These are phyloP conservation scores for Argentina anserina DNA, from an alignment of 306 rosid genomes.

Conservation along the genomic window DNA sequence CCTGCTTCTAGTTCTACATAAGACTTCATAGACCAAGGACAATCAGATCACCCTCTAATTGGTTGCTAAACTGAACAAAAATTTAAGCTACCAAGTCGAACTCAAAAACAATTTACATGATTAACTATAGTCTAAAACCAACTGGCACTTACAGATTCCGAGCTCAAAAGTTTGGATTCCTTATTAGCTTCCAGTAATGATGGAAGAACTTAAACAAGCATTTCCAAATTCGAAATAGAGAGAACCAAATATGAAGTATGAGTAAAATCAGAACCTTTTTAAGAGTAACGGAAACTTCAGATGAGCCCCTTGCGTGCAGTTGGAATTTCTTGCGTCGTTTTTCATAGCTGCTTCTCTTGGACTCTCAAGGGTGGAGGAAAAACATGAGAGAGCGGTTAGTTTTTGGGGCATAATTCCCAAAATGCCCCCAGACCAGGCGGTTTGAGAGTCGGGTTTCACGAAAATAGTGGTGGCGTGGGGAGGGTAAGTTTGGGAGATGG, in stretches of 20 bases:
- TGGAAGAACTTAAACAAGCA: background rate
- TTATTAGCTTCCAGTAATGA: background rate
- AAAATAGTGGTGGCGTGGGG: background rate
- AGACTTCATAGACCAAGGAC: background rate
- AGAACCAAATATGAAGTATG: background rate
- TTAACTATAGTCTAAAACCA: background rate
- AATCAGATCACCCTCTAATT: background rate
- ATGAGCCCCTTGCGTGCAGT: background rate
- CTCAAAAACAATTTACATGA: background rate
- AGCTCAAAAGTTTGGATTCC: background rate
- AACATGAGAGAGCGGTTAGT: slow-evolving; percentile 10
- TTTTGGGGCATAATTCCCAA: background rate
- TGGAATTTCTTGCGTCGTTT: slow-evolving; percentile 9
- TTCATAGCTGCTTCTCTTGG: background rate
- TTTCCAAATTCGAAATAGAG: background rate
- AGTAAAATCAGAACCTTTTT: background rate
- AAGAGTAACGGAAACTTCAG: background rate
- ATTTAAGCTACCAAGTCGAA: background rate
- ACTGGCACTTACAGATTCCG: background rate
- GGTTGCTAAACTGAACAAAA: background rate
- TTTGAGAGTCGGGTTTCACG: background rate
- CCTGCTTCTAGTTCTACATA: background rate
- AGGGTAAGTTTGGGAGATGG: background rate
- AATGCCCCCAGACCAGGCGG: background rate
- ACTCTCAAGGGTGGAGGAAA: background rate